Base-by-base conservation (phyloP, 164 flowering plant genomes). In the Stephania japonica region DNA sequence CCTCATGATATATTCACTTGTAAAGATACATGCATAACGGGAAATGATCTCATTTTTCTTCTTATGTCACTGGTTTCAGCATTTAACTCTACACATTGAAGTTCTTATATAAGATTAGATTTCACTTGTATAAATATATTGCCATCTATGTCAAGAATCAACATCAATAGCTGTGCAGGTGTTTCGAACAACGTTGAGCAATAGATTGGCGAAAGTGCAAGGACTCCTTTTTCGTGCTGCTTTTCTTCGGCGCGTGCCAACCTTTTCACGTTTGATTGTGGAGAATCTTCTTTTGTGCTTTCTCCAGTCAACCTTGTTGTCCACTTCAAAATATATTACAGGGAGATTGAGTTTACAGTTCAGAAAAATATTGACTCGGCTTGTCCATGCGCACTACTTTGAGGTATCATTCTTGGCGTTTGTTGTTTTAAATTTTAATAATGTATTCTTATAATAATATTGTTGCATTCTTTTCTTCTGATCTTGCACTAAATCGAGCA, bases 201-300 rank as follows among this genome's bases (percentile, higher is more conserved):
- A 96, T 81, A 87, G 98, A 82, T 79, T 96, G 73, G 99, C 99
- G 24, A 96, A 91, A 89, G 99, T 96, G 71, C 99, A 96, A 82
- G 99, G 99, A 38, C 91, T 96, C 78, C 79, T 96, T 70, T 96
- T 96, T 75, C 97, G 98, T 67, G 91, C 98, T 66, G 99, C 97
- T 75, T 96, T 96, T 85, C 97, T 96, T 66, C 87, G 92, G 38
- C 99, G 96, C 64, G 87, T 88, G 13, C 97, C 99, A 70, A 69
- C 87, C 38, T 96, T 96, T 80, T 70, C 91, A 42, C 93, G 90
- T 69, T 82, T 96, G 76, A 93, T 96, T 53, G 76, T 89, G 68
- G 99, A 96, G 80, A 96, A 96, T 80, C 83, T 96, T 71, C 65
- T 92, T n/a, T 80, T 96, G 69, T 96, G 99, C 79, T 92, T 96